phyloP scores from a whole-genome alignment of 768 basidiomycete genomes.

The Leucocoprinus birnbaumii region DNA sequence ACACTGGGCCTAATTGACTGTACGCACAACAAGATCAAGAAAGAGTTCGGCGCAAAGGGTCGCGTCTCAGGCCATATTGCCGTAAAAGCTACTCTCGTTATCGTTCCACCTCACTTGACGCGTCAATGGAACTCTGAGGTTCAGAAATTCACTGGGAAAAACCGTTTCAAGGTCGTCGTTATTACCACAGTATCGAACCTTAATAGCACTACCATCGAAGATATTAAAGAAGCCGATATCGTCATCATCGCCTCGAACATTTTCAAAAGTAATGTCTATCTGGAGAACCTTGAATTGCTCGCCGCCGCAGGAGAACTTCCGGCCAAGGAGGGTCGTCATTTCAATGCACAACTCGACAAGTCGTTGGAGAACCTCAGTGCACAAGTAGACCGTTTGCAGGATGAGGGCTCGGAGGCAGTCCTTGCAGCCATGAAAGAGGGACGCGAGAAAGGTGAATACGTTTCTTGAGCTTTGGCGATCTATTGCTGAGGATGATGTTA shows the following conservation, averaged over 20 bases:
- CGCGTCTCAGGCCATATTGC: slow-evolving; percentile 62
- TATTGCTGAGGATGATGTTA: slow-evolving; percentile 9
- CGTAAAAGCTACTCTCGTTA: slow-evolving; percentile 76
- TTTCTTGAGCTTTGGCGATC: background rate
- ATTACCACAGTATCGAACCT: slow-evolving; percentile 69
- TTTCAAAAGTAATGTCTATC: slow-evolving; percentile 76
- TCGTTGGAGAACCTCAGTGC: slow-evolving; percentile 51
- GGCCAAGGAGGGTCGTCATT: slow-evolving; percentile 81
- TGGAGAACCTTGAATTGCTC: slow-evolving; percentile 71
- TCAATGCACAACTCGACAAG: slow-evolving; percentile 76
- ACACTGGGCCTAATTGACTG: slow-evolving; percentile 87
- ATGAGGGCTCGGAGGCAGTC: slow-evolving; percentile 61
- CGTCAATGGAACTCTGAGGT: slow-evolving; percentile 90
- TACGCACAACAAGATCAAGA: slow-evolving; percentile 48
- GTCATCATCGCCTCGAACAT: slow-evolving; percentile 83
- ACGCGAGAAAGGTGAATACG: slow-evolving; percentile 52
- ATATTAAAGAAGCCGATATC: slow-evolving; percentile 80
- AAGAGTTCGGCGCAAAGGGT: slow-evolving; percentile 53
- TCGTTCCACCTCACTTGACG: slow-evolving; percentile 89
- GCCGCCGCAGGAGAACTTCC: slow-evolving; percentile 70
- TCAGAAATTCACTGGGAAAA: slow-evolving; percentile 67
- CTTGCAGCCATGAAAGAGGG: slow-evolving; percentile 62
- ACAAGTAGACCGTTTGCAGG: slow-evolving; percentile 69
- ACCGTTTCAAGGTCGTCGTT: slow-evolving; percentile 57
- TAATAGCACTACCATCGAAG: slow-evolving; percentile 69